These are phyloP conservation scores for Nicotiana tabacum DNA, from an alignment of 257 asterid species.

Conservation along the genomic window DNA sequence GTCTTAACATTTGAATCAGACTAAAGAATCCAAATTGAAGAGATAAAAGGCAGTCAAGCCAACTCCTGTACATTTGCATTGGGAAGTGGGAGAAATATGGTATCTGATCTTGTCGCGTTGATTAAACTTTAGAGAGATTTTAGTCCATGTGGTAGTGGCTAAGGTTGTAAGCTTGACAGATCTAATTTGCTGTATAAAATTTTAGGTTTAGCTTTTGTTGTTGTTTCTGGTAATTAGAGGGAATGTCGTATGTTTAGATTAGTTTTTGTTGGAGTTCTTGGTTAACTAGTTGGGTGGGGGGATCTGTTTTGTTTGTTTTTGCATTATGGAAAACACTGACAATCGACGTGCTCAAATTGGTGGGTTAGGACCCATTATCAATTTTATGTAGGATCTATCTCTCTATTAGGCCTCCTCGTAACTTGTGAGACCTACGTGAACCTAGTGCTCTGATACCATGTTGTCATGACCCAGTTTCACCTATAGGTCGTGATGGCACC, in stretches of 20 bases:
- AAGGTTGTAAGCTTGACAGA: not conserved
- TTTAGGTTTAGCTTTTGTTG: not conserved
- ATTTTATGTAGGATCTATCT: too few species aligned
- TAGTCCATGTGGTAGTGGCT: not conserved
- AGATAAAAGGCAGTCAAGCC: not conserved
- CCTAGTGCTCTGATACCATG: too few species aligned
- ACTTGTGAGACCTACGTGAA: too few species aligned
- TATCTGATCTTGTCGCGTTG: not conserved
- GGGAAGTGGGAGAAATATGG: not conserved
- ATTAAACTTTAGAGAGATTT: not conserved
- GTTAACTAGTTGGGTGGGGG: too few species aligned
- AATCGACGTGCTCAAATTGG: too few species aligned
- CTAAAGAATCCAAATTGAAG: not conserved
- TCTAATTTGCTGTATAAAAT: too few species aligned
- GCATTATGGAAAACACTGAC: not conserved
- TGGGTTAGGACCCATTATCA: too few species aligned
- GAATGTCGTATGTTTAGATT: not conserved
- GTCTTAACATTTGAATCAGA: not conserved
- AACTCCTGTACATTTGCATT: not conserved
- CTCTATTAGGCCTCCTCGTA: too few species aligned
- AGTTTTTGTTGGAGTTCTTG: not conserved
- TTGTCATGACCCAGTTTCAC: too few species aligned
- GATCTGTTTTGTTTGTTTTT: not conserved
- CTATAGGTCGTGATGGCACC: too few species aligned
- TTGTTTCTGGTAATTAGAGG: not conserved